Percentiles rank a stretch among this genome's conserved stretches.
Evolutionary conservation across 1,284 basidiomycete genomes (phyloP).

Genomic region (Trametes polyzona): DNA sequence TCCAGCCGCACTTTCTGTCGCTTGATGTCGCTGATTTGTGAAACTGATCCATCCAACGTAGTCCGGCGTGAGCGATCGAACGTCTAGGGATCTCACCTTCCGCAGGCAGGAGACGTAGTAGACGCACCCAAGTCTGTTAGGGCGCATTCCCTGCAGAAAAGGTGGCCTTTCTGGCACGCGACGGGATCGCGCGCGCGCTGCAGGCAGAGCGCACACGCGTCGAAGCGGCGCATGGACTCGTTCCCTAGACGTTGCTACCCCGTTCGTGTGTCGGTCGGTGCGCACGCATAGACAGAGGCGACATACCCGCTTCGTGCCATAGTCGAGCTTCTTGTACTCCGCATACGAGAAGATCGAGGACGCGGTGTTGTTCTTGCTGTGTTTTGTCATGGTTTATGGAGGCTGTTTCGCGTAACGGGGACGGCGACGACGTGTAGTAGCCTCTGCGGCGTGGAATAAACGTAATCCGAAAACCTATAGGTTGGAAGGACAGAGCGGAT

Average conservation of each 20-base stretch:
- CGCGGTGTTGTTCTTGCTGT: slow-evolving; percentile 88
- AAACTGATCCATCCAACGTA: no score
- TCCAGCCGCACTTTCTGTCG: slow-evolving; percentile 79
- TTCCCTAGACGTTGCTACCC: slow-evolving; percentile 81
- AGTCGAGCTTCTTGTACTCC: slow-evolving; percentile 81
- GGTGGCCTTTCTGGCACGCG: slow-evolving; percentile 82
- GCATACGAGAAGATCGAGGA: slow-evolving; percentile 87
- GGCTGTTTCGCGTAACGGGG: no score
- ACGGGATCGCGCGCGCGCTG: slow-evolving; percentile 80
- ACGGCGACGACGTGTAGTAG: no score
- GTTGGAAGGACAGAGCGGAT: not conserved
- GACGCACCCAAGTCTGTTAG: slow-evolving; percentile 73
- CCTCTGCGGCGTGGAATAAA: no score
- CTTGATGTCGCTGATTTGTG: slow-evolving; percentile 91
- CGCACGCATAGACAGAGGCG: not conserved
- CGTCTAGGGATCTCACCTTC: not conserved
- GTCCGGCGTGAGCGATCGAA: not conserved
- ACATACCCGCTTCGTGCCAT: slow-evolving; percentile 77
- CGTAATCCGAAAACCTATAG: not conserved
- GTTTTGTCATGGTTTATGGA: slow-evolving; percentile 70
- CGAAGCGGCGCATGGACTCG: slow-evolving; percentile 89
- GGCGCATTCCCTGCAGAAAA: slow-evolving; percentile 91
- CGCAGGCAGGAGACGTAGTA: not conserved
- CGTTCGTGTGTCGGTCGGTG: slow-evolving; percentile 21
- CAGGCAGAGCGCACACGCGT: slow-evolving; percentile 86